Base-by-base conservation (phyloP, 768 basidiomycete genomes). In the Tulasnella sp. region DNA sequence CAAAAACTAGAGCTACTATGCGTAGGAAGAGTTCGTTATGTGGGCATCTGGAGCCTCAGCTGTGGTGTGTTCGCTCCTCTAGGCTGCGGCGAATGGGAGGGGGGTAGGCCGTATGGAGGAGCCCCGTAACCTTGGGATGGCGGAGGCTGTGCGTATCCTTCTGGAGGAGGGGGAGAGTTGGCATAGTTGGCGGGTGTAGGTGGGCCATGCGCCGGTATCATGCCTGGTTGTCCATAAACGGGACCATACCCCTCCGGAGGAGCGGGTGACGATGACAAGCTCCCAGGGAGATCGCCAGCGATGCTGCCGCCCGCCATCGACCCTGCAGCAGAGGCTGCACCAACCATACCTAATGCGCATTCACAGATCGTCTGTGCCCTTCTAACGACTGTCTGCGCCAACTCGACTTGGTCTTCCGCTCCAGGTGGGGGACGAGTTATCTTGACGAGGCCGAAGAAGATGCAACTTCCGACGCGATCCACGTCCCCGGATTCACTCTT, bases 371-470 rank as follows among this genome's bases (percentile, higher is more conserved):
- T 93, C 83, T 94, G 94, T 19, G 94, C 64, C 34, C 52, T 93
- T 73, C 93, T 85, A 77, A 93, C 84, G 14, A 96, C 90, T 22
- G 89, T 90, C 86, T 81, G 42, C 67, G 77, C 76, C 77, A 79
- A 68, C n/a, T 79, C 36, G 25, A 17, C 31, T 15, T 64, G 58
- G 58, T 64, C 58, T 64, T 64, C 58, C 58, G 83, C 81, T 15
- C 82, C 80, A 9, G 80, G 71, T 0, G 83, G 79, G 0, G 83
- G 85, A 77, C 85, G 85, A 1, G 88, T 87, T 17, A 94, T 90
- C 83, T 95, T 96, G 73, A 94, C 94, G 37, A 95, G 85, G 2
- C 94, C 94, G 2, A 93, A 93, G 82, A 96, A 96, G 78, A 95
- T 89, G 0, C 93, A 93, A 4, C 92, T 89, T 14, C 94, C 94